Evolutionary conservation across 768 basidiomycete genomes (phyloP).

Genomic region (Pholiota microspora): DNA sequence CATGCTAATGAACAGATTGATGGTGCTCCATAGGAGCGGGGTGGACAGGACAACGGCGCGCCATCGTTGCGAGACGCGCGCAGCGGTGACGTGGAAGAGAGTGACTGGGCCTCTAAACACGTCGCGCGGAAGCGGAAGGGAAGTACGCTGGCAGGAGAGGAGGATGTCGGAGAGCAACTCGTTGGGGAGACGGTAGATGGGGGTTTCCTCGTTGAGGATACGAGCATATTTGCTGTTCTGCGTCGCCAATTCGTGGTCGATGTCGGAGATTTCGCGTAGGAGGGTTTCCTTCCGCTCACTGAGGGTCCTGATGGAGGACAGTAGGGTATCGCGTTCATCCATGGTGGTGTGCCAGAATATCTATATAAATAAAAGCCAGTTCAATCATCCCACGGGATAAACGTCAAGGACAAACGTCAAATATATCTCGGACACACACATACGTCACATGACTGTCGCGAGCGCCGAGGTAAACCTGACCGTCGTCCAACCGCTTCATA

Average conservation of each 20-base stretch:
- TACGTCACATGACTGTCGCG: too few species aligned
- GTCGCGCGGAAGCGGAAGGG: neutral
- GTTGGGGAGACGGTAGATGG: conserved; percentile 35
- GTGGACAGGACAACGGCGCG: conserved; percentile 36
- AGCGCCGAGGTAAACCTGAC: too few species aligned
- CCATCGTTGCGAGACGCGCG: conserved; percentile 47
- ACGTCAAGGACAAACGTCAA: too few species aligned
- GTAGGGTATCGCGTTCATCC: conserved; percentile 7
- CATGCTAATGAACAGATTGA: conserved; percentile 27
- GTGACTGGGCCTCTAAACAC: too few species aligned
- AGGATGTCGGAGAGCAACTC: conserved; percentile 42
- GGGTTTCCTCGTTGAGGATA: conserved; percentile 32
- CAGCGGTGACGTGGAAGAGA: conserved; percentile 36
- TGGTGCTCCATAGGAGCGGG: conserved; percentile 43
- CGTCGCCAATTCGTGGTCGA: conserved; percentile 30
- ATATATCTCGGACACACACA: too few species aligned
- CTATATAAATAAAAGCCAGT: too few species aligned
- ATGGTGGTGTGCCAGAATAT: neutral
- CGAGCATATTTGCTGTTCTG: conserved; percentile 30
- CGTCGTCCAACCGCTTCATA: too few species aligned
- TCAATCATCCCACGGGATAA: too few species aligned
- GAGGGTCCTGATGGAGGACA: conserved; percentile 24
- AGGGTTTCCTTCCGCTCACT: conserved; percentile 26
- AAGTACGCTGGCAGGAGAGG: conserved; percentile 25
- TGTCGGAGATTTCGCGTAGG: conserved; percentile 30